These are phyloP conservation scores for Alnus rubra DNA, from an alignment of 306 rosid species.

Conservation along the genomic window DNA sequence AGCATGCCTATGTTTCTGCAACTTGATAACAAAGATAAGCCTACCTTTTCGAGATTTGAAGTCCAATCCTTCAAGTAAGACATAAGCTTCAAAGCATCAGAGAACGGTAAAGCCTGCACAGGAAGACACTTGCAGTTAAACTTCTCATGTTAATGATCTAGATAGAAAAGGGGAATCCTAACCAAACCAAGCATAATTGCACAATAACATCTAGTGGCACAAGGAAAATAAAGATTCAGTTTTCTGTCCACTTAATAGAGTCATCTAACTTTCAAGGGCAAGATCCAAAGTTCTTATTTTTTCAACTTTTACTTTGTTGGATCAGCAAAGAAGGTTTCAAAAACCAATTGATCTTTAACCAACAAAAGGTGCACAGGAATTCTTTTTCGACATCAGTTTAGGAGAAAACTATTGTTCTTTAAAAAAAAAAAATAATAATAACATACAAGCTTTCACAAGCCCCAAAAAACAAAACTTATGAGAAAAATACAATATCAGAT, in stretches of 20 bases:
- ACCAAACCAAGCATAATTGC: background rate
- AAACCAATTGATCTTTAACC: background rate
- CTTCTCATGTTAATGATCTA: conserved; percentile 14
- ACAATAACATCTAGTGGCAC: conserved; percentile 4
- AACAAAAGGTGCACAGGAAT: background rate
- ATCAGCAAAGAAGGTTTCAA: background rate
- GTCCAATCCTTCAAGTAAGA: conserved; percentile 86
- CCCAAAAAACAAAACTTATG: background rate
- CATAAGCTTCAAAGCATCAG: conserved; percentile 83
- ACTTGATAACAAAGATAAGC: background rate
- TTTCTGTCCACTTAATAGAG: background rate
- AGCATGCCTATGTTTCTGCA: conserved; percentile 10
- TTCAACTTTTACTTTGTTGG: background rate
- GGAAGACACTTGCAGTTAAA: conserved; percentile 19
- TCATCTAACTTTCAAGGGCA: too few species aligned
- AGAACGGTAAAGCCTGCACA: conserved; percentile 84
- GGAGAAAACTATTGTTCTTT: background rate
- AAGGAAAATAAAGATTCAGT: background rate
- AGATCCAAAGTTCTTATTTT: background rate
- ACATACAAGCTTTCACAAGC: background rate
- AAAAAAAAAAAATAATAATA: too few species aligned
- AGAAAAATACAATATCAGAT: background rate
- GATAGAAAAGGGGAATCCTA: background rate
- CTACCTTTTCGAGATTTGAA: conserved; percentile 82
- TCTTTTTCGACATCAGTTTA: background rate